Percentiles rank a stretch among this genome's conserved stretches.
These are phyloP conservation scores for Termitomyces sp. DNA, from an alignment of 768 basidiomycete genomes.

Conservation along the genomic window DNA sequence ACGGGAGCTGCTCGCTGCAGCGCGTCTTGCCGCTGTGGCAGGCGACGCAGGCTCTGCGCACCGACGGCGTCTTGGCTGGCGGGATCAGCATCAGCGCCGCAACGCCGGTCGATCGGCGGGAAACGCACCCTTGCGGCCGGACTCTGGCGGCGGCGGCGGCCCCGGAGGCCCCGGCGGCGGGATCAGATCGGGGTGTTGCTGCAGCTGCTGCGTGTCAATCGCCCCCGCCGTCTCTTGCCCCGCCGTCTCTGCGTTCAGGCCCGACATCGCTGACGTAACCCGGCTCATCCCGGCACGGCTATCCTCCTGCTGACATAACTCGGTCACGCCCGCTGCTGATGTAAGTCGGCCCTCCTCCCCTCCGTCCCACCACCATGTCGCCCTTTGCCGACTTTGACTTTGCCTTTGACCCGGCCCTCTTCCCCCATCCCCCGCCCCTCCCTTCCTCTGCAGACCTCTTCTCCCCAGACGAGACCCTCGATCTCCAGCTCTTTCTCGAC, in stretches of 20 bases:
- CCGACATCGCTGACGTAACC: constrained; percentile 32
- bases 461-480: constrained; percentile 69
- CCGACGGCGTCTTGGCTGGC: constrained; percentile 75
- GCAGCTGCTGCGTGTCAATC: constrained; percentile 60
- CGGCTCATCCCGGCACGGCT: not conserved
- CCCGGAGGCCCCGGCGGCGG: constrained; percentile 21
- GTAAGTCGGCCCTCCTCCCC: too few species aligned
- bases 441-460: constrained; percentile 76
- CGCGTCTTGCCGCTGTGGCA: constrained; percentile 82
- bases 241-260: constrained; percentile 64
- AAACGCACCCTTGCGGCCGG: constrained; percentile 57
- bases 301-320: too few species aligned
- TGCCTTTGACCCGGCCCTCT: constrained; percentile 63
- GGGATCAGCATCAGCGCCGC: not conserved
- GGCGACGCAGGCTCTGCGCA: constrained; percentile 72
- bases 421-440: constrained; percentile 55
- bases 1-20: constrained; percentile 77
- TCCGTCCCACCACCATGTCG: constrained; percentile 16
- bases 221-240: constrained; percentile 41
- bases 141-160: constrained; percentile 23
- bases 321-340: not conserved
- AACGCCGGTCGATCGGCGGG: constrained; percentile 11
- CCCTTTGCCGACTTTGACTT: constrained; percentile 54
- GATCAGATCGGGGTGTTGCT: constrained; percentile 36
- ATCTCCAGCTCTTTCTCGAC: constrained; percentile 79